A percentile compares a stretch with the other conserved stretches of the same genome.
Evolutionary conservation across 2,329 filamentous ascomycete genomes (phyloP).

Genomic region (Penicillium sp.): DNA sequence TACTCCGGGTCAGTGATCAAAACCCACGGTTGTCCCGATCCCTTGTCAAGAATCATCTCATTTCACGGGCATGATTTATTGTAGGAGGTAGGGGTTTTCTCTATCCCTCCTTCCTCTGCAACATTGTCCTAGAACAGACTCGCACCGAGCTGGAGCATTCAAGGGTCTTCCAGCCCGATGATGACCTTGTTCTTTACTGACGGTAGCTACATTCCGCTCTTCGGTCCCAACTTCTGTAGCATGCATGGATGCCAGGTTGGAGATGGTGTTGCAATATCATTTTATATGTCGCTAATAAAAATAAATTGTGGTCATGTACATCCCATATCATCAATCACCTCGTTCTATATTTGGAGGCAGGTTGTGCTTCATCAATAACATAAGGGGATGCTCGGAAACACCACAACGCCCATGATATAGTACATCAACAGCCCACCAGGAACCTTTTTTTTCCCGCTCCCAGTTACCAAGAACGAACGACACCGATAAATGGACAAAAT

Average conservation of each 20-base stretch:
- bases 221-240: no score
- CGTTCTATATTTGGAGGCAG: constrained; percentile 4
- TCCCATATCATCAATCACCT: constrained; percentile 1
- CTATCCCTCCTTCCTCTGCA: constrained; percentile 56
- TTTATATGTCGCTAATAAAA: no score
- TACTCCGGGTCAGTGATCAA: constrained; percentile 26
- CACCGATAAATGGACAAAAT: neutral
- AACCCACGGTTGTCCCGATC: constrained; percentile 16
- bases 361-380: no score
- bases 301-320: constrained; percentile 14
- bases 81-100: constrained; percentile 50
- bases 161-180: constrained; percentile 49
- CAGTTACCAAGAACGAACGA: neutral
- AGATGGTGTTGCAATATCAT: no score
- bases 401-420: constrained; percentile 14
- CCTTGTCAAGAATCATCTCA: constrained; percentile 48
- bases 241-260: no score
- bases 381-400: neutral
- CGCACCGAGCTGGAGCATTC: constrained; percentile 61
- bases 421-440: constrained; percentile 6
- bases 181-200: constrained; percentile 62
- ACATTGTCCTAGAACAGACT: constrained; percentile 54
- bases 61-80: constrained; percentile 57
- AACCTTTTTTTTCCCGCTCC: no score
- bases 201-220: constrained; percentile 51